phyloP scores from a whole-genome alignment of 805 yeast genomes.

The Hanseniaspora taiwanica region DNA sequence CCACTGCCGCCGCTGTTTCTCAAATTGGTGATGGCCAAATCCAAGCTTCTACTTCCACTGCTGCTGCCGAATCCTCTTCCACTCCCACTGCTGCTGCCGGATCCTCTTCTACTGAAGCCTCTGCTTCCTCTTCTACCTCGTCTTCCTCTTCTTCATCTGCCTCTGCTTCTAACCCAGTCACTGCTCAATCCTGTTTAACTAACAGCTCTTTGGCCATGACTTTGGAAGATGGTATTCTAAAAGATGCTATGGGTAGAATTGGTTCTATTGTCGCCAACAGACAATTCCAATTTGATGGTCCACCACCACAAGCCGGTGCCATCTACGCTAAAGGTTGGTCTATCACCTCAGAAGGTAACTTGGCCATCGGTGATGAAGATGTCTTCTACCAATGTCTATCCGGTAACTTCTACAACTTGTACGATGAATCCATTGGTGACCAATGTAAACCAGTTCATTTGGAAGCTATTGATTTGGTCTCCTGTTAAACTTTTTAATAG shows the following conservation, averaged over 20 bases:
- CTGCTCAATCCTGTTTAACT: conserved; percentile 16
- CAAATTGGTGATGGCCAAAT: conserved; percentile 36
- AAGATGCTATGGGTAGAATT: conserved; percentile 45
- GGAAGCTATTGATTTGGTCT: conserved; percentile 34
- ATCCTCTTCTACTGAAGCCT: conserved; percentile 21
- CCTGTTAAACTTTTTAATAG: conserved; percentile 26
- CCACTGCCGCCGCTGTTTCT: conserved; percentile 24
- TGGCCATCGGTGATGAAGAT: conserved; percentile 45
- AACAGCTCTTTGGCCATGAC: conserved; percentile 35
- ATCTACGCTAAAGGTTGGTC: conserved; percentile 55
- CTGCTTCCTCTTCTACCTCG: conserved; percentile 14
- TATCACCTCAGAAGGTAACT: conserved; percentile 37
- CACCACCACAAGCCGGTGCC: conserved; percentile 64
- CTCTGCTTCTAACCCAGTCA: conserved; percentile 8
- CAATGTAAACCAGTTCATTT: conserved; percentile 47
- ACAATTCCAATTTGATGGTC: conserved; percentile 70
- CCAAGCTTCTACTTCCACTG: conserved; percentile 24
- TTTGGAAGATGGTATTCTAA: conserved; percentile 36
- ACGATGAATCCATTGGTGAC: conserved; percentile 38
- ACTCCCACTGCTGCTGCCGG: conserved; percentile 13
- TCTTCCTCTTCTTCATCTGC: conserved; percentile 15
- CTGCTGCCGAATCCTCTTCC: conserved; percentile 19
- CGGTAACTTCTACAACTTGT: conserved; percentile 55
- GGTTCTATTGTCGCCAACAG: conserved; percentile 64
- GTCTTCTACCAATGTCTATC: conserved; percentile 53